Evolutionary conservation across 352 stramenopile genomes (phyloP), one percentile per base, ranked within the genome.

Genomic region (Phytophthora litchii): DNA sequence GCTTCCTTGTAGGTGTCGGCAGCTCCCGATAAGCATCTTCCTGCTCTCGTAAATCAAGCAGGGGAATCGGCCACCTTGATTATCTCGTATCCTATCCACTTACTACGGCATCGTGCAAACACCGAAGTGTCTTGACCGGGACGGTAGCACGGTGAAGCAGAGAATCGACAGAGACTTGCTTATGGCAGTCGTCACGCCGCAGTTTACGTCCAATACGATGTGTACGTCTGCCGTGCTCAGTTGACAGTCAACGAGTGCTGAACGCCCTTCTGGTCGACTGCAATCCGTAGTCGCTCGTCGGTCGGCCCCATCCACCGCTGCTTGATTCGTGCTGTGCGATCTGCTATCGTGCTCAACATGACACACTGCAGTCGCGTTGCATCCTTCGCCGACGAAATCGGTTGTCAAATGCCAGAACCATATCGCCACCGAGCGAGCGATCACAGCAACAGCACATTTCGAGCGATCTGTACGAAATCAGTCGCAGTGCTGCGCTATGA

Each of bases 311-410:
- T 34, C 23, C 23, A 27, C 23, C 23, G 3, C 7, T 34, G 29
- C 36, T 54, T 46, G 54, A 61, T 47, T 54, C 32, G 38, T 64
- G 27, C 27, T 45, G n/a, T 36, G 37, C 19, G 40, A 59, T 59
- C 29, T 54, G 40, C 21, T 42, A 40, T 11, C 56, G n/a, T n/a
- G n/a, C 53, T 64, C 56, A 64, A 64, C 48, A 52, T 64, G 55
- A 52, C 46, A 47, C 36, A n/a, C 21, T 5, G 16, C 42, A 41
- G 9, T 40, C 43, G n/a, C 10, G 49, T 25, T 56, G 49, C 19
- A 45, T 59, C 31, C 40, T 51, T 53, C 27, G 42, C 49, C 11
- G 23, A 34, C 7, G 29, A 34, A 34, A 34, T 13, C 38, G 36
- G 36, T 23, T 47, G 49, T 40, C 25, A 19, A 21, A 11, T 34